These are phyloP conservation scores for Hypoxylon trugodes DNA, from an alignment of 495 filamentous ascomycete genomes.

Conservation along the genomic window DNA sequence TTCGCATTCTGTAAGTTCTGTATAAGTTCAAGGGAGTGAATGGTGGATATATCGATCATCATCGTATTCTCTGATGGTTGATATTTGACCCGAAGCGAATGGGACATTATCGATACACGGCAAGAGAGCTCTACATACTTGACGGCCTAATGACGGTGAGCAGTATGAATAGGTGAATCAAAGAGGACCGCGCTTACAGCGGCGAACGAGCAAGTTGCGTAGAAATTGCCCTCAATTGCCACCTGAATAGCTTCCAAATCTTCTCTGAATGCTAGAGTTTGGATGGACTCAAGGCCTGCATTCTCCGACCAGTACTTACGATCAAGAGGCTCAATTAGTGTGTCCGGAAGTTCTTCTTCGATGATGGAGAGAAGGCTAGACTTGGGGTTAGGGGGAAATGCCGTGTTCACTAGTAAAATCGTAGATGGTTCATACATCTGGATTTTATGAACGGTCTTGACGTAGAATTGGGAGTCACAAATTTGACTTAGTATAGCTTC, in stretches of 20 bases:
- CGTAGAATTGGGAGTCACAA: constrained; percentile 87
- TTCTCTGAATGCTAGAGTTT: constrained; percentile 76
- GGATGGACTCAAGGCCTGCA: constrained; percentile 78
- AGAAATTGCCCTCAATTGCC: constrained; percentile 83
- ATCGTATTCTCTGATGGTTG: constrained; percentile 91
- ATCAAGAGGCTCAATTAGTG: constrained; percentile 70
- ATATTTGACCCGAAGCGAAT: constrained; percentile 86
- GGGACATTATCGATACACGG: constrained; percentile 69
- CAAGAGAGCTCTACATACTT: constrained; percentile 78
- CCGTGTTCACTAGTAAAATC: constrained; percentile 74
- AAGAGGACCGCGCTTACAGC: constrained; percentile 66
- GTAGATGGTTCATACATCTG: constrained; percentile 78
- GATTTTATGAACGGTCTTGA: constrained; percentile 83
- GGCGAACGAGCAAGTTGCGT: constrained; percentile 86
- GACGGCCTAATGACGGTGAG: constrained; percentile 64
- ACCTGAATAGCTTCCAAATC: constrained; percentile 82
- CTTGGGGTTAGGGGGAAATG: constrained; percentile 65
- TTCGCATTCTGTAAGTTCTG: constrained; percentile 82
- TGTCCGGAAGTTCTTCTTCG: constrained; percentile 69
- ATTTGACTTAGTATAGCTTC: constrained; percentile 90
- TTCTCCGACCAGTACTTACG: constrained; percentile 91
- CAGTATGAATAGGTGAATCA: not conserved
- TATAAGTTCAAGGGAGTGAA: constrained; percentile 85
- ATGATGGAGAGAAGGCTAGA: constrained; percentile 83
- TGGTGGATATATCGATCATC: constrained; percentile 91